Evolutionary conservation across 805 yeast genomes (phyloP).

Genomic region (Yarrowia keelungensis): DNA sequence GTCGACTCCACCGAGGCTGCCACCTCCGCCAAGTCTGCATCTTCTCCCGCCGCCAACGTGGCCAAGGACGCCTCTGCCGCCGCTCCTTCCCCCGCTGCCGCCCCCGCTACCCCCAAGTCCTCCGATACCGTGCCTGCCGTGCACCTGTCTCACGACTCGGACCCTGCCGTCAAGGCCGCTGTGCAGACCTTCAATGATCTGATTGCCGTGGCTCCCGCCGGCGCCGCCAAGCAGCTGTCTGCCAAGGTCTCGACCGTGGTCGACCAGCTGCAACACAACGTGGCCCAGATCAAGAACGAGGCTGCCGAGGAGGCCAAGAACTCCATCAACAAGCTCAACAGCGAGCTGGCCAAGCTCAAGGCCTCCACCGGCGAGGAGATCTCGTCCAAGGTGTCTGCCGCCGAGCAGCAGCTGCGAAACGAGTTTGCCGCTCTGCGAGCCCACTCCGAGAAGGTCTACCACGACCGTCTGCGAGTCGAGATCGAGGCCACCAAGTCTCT

Average conservation of each 20-base stretch:
- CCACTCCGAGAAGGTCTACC: conserved; percentile 36
- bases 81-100: conserved; percentile 41
- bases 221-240: conserved; percentile 43
- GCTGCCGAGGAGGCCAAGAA: conserved; percentile 33
- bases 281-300: conserved; percentile 42
- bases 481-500: conserved; percentile 70
- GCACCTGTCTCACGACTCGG: conserved; percentile 24
- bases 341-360: conserved; percentile 42
- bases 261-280: conserved; percentile 44
- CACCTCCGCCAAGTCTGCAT: conserved; percentile 23
- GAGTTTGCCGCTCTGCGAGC: conserved; percentile 42
- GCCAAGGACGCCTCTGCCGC: conserved; percentile 41
- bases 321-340: conserved; percentile 39
- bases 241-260: conserved; percentile 44
- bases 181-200: conserved; percentile 33
- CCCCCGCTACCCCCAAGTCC: conserved; percentile 42
- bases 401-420: conserved; percentile 67
- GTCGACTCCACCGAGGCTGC: conserved; percentile 39
- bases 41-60: conserved; percentile 30
- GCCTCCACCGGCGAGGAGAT: conserved; percentile 34
- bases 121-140: conserved; percentile 25
- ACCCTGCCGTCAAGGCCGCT: conserved; percentile 27
- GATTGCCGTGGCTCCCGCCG: conserved; percentile 40
- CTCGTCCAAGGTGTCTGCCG: conserved; percentile 58
- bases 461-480: conserved; percentile 52